Evolutionary conservation across 208 protist genomes (phyloP), one percentile per base, ranked within the genome.

Genomic region (Leishmania mexicana): DNA sequence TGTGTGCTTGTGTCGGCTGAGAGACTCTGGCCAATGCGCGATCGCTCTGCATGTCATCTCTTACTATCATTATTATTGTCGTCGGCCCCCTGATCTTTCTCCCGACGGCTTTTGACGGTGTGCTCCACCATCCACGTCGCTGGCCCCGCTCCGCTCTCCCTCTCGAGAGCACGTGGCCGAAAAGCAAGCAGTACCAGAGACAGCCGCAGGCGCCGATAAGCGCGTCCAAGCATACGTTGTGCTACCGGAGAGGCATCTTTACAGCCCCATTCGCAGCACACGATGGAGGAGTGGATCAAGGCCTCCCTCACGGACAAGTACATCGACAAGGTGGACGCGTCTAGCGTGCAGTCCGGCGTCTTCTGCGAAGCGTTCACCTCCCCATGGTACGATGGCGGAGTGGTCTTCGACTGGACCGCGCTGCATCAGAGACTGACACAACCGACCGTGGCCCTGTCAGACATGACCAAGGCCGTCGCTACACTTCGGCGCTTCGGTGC

Each of bases 351-450:
- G 15, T 76, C 79, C 47, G 89, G 85, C 38, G 86, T 93, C 45
- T 85, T 81, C 51, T 89, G 89, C 67, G 84, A 90, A 38, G 87
- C 79, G 3, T 72, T 65, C 17, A 81, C 79, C 40, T 89, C 92
- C 60, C 84, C 89, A 35, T 93, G 89, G 92, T 95, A 95, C 73
- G 90, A 92, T 40, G 85, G 80, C n/a, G 89, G 89, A 17, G 85
- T 95, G 53, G 84, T 83, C 35, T 92, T 93, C 72, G 90, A 95
- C 73, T 95, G 92, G 92, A 83, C 86, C 6, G 72, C 68, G 24
- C 87, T 95, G 38, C 92, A 95, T 80, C 81, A 87, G 57, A 81
- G 89, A 2, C 81, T 95, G 21, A 53, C 62, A 24, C 77, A 31
- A 1, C 62, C 82, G 17, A 17, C 78, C 0, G 31, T 40, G 15